Evolutionary conservation across 495 filamentous ascomycete genomes (phyloP), one percentile per base, ranked within the genome.

Genomic region (Hypoxylon lenormandii): DNA sequence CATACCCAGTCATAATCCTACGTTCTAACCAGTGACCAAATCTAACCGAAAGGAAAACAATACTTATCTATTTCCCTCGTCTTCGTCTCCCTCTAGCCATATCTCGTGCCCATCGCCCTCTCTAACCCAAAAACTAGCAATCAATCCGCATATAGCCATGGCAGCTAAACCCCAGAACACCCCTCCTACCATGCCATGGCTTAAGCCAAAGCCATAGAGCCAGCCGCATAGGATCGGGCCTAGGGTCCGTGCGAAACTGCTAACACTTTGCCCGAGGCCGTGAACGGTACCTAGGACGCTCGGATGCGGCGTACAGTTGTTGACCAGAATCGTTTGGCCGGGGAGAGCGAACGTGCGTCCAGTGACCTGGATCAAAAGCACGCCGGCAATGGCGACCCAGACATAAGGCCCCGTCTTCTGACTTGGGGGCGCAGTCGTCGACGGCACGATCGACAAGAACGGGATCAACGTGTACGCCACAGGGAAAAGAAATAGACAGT

Each of bases 291-390:
- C 91, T 8, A 96, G 82, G 5, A 94, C 91, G 23, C 85, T 88
- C 0, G 92, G 92, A 70, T 94, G 91, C 1, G 92, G 91, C 46
- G 87, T 89, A 78, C 89, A 90, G 74, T 96, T 95, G 69, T 94
- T 95, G 28, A 94, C 82, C 5, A 96, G 80, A 57, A 96, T 94
- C 2, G 89, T 88, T 18, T 89, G 87, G 12, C 87, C 88, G 0
- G 92, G 92, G 0, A 94, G 83, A 5, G 91, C 90, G 78, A 96
- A 94, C 0, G 92, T 95, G n/a, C 91, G 86, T 0, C 89, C 91
- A 1, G 89, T 78, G 48, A 93, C 91, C 64, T 94, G 91, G 18
- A 94, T 76, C 72, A 88, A 84, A 0, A 95, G 80, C 4, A 94
- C 84, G 13, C 82, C 75, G 3, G 86, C 83, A 48, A 96, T 90